Conservation (phyloP, 352 stramenopile genomes). For the Phytophthora vignae region DNA sequence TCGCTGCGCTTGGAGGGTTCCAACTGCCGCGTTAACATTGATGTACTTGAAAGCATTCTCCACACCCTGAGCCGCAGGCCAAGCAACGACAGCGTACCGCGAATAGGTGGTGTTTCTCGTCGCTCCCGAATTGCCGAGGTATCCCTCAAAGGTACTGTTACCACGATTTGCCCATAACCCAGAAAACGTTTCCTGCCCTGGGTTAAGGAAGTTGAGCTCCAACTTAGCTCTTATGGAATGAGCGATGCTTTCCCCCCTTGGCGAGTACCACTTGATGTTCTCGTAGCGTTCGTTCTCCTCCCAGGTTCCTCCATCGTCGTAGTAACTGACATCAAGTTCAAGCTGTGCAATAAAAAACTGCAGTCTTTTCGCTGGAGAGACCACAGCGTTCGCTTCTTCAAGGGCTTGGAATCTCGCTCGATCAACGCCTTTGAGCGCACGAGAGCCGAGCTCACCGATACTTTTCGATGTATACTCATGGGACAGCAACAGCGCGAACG, state of each 20-base stretch:
- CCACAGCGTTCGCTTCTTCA: conserved; percentile 15
- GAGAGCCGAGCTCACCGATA: conserved; percentile 8
- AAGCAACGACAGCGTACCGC: conserved; percentile 12
- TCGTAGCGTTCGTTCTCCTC: conserved; percentile 16
- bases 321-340: conserved; percentile 15
- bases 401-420: conserved; percentile 23
- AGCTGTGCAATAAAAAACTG: conserved; percentile 25
- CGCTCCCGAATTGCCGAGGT: conserved; percentile 24
- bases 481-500: conserved; percentile 13
- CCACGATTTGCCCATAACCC: conserved; percentile 18
- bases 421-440: conserved; percentile 26
- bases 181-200: conserved; percentile 9
- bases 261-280: conserved; percentile 15
- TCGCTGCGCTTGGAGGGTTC: not conserved
- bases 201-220: conserved; percentile 25
- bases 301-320: conserved; percentile 17
- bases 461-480: conserved; percentile 24
- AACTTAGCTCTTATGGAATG: not conserved
- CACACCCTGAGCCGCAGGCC: conserved; percentile 4
- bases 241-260: not conserved
- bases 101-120: conserved; percentile 30
- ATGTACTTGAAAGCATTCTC: conserved; percentile 9
- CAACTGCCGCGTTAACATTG: not conserved
- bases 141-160: conserved; percentile 27
- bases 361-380: conserved; percentile 6